Evolutionary conservation across 768 basidiomycete genomes (phyloP), one percentile per base, ranked within the genome.

Genomic region (Termitomyces titanicus): DNA sequence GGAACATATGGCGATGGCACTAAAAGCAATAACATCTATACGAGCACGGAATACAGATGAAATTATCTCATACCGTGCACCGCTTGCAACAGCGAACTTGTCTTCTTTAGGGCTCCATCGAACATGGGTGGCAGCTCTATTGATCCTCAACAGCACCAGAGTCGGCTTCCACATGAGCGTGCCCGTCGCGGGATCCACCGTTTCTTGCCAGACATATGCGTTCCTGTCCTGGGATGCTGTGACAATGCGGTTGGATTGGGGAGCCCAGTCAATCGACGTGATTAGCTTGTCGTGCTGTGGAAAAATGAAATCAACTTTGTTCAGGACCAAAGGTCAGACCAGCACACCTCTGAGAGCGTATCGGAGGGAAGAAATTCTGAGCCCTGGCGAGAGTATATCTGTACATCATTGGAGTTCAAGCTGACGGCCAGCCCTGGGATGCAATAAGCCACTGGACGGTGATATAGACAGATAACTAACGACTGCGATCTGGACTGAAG

Each of bases 211-310:
- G 31, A 99, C 97, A 66, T 99, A 99, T 35, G 97, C 96, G 68
- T 99, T 99, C 51, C 97, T 79, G 68, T 99, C 97, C 69, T 99
- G 96, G n/a, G 95, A 96, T 63, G 94, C 92, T 12, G 97, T 98
- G 24, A 99, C 96, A 73, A 99, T 96, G 43, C 92, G 89, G 73
- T 98, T 98, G 45, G 97, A 94, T 62, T 83, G 83, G 17, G 95
- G 94, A 12, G 95, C 97, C 97, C 97, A 99, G 70, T 98, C 95
- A 70, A 99, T 97, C 53, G 94, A 94, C 2, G 96, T 98, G 73
- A 99, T 89, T 55, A 87, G 74, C 73, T 98, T 98, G 77, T 99
- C 97, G 74, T 99, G 97, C 94, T 98, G 43, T 29, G 18, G 40
- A 12, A 12, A 47, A 22, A 37, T n/a, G 31, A 40, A 31, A 9